These are phyloP conservation scores for Fusarium sp. DNA, from an alignment of 2,329 filamentous ascomycete species.

Conservation along the genomic window DNA sequence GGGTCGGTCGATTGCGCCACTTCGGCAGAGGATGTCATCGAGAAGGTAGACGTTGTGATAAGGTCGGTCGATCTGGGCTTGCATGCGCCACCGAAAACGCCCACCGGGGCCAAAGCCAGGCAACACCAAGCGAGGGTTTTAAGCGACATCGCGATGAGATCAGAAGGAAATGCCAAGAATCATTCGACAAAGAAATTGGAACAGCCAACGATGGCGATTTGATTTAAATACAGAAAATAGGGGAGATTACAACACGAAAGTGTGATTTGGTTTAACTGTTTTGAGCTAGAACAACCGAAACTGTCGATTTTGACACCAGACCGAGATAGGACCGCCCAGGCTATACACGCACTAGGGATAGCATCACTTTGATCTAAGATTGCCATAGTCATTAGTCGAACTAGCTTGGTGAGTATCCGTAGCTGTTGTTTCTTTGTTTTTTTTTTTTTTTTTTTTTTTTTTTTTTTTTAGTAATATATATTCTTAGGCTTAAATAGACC, in stretches of 20 bases:
- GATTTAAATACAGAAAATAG: neutral
- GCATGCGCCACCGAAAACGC: neutral
- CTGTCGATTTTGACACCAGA: neutral
- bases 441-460: too few species aligned
- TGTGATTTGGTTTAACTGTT: fast-evolving
- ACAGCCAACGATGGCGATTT: neutral
- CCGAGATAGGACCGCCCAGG: neutral
- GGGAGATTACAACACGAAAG: neutral
- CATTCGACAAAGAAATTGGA: too few species aligned
- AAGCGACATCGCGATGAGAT: neutral
- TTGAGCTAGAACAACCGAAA: neutral
- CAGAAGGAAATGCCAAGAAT: neutral
- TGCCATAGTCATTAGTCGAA: neutral
- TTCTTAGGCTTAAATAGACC: too few species aligned
- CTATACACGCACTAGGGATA: neutral
- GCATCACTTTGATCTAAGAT: neutral
- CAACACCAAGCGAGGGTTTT: neutral
- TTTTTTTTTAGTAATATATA: too few species aligned
- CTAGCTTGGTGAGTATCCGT: fast-evolving
- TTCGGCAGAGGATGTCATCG: fast-evolving
- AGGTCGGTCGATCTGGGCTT: neutral
- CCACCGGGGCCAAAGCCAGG: neutral
- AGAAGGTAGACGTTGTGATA: fast-evolving
- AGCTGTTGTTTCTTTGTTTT: too few species aligned
- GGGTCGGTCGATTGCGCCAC: fast-evolving